These are phyloP conservation scores for Penicillium carneum DNA, from an alignment of 2,329 filamentous ascomycete genomes.

Conservation along the genomic window DNA sequence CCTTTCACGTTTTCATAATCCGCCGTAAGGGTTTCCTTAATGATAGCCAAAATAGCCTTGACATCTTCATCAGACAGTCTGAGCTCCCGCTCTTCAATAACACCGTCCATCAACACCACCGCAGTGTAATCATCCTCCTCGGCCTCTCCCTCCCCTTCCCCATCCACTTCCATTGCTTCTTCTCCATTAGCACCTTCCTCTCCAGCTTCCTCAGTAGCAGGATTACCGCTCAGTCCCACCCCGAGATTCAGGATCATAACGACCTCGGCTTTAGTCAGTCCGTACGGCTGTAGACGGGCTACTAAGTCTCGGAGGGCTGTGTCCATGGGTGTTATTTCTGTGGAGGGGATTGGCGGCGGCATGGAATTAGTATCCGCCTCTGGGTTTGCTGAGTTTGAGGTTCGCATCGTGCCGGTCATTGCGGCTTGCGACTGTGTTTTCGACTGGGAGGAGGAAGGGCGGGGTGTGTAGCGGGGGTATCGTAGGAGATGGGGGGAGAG, in stretches of 20 bases:
- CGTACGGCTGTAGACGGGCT: constrained; percentile 47
- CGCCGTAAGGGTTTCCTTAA: constrained; percentile 44
- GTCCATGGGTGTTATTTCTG: constrained; percentile 47
- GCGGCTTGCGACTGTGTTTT: constrained; percentile 32
- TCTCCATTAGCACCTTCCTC: constrained; percentile 28
- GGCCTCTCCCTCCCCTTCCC: constrained; percentile 27
- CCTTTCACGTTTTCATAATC: constrained; percentile 25
- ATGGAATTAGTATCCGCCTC: constrained; percentile 17
- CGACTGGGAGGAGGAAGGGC: constrained; percentile 31
- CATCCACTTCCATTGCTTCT: constrained; percentile 35
- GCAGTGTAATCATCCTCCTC: constrained; percentile 44
- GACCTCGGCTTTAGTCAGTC: constrained; percentile 57
- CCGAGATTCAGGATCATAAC: constrained; percentile 57
- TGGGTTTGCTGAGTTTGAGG: constrained; percentile 18
- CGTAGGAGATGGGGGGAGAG: constrained; percentile 50
- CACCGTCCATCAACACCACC: constrained; percentile 48
- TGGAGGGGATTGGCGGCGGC: constrained; percentile 21
- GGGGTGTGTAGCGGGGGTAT: constrained; percentile 46
- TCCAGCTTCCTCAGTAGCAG: constrained; percentile 8
- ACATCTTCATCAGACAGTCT: constrained; percentile 51
- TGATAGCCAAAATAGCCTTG: constrained; percentile 44
- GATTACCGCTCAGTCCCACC: constrained; percentile 42
- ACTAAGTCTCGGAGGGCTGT: constrained; percentile 49
- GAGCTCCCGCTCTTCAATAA: constrained; percentile 55
- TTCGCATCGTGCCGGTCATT: constrained; percentile 33